Evolutionary conservation across 2,329 filamentous ascomycete genomes (phyloP), one percentile per base, ranked within the genome.

Genomic region (Penicillium concentricum): DNA sequence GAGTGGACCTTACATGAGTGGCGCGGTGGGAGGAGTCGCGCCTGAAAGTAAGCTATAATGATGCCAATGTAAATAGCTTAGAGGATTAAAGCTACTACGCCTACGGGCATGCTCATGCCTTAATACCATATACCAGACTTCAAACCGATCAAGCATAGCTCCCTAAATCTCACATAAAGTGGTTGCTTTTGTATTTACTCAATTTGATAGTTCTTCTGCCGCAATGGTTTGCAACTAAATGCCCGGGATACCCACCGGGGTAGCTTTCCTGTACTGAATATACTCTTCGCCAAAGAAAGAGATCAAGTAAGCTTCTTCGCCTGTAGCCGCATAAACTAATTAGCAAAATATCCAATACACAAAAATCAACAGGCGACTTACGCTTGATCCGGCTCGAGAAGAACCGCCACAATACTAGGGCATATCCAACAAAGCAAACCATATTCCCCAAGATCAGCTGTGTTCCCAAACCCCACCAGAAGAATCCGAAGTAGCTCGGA

Each of bases 401-500:
- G 74, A 99, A 99, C 58, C 78, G 81, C 91, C 91, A 97, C 64
- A 99, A 74, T 16, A 95, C 88, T 8, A 82, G 72, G 0, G 84
- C 76, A 78, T 96, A 97, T 2, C 76, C 89, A 7, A 87, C 64
- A 56, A 95, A 85, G 72, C 91, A 96, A 2, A 96, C 63, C 9
- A 83, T 76, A 75, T 99, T 99, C 18, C 93, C 93, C 61, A 97
- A 81, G 53, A 96, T 85, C 42, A 97, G 70, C 79, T 99, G 94
- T 13, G 92, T 96, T 5, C 94, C 94, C n/a, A 97, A 70, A 0
- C 90, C 91, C 93, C 93, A 99, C 87, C 92, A 97, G 76, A 96
- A 99, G 79, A 97, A 99, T 4, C 93, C 94, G 78, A 97, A 97
- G 76, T 99, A 99, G 57, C 89, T 89, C 13, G 94, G 94, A 74